Percentiles rank a stretch among this genome's conserved stretches.
Conservation (phyloP, 805 yeast species). For the Ogataea parapolymorpha region DNA sequence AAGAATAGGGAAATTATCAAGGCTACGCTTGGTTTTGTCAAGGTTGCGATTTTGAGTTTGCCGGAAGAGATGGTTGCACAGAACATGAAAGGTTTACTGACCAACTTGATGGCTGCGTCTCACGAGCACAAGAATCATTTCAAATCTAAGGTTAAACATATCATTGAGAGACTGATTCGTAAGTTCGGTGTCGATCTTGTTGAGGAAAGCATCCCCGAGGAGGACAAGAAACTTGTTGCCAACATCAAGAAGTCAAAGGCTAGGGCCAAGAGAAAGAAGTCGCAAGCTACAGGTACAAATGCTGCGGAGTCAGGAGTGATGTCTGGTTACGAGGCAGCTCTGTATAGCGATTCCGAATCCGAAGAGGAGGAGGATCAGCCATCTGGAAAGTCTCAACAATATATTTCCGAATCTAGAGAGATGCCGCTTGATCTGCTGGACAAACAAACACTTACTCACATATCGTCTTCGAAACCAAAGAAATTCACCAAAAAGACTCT, state of each 20-base stretch:
- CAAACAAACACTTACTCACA: constrained; percentile 77
- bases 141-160: constrained; percentile 88
- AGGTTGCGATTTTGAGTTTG: constrained; percentile 78
- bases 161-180: constrained; percentile 85
- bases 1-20: constrained; percentile 92
- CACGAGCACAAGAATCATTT: constrained; percentile 96
- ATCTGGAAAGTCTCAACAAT: constrained; percentile 45
- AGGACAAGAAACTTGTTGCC: constrained; percentile 74
- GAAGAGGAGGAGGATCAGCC: constrained; percentile 42
- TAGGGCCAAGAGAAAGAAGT: constrained; percentile 74
- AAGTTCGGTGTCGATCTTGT: constrained; percentile 87
- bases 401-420: constrained; percentile 68
- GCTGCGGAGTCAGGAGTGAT: constrained; percentile 42
- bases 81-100: constrained; percentile 61
- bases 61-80: constrained; percentile 73
- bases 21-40: constrained; percentile 90
- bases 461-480: constrained; percentile 83
- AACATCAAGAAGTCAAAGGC: constrained; percentile 85
- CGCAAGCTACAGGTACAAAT: constrained; percentile 29
- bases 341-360: constrained; percentile 65
- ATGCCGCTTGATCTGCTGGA: constrained; percentile 87
- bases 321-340: constrained; percentile 90
- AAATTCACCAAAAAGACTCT: constrained; percentile 44
- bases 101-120: constrained; percentile 83
- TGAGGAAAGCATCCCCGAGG: constrained; percentile 84